These are phyloP conservation scores for Penicillium sp. DNA, from an alignment of 2,329 filamentous ascomycete genomes.

Conservation along the genomic window DNA sequence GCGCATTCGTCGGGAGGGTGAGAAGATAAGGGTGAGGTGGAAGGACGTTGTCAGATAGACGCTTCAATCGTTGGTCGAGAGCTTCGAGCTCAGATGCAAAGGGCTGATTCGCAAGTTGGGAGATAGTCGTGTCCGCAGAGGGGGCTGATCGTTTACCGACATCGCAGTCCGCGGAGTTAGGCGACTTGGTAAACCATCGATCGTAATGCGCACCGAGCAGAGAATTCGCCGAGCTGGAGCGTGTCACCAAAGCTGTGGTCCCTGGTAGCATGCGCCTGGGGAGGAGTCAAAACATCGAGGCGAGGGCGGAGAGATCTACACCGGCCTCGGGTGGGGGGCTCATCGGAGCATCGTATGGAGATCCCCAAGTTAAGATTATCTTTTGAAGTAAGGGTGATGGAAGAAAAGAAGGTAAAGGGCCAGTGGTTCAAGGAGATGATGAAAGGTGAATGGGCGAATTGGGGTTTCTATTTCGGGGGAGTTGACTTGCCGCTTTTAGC, in stretches of 20 bases:
- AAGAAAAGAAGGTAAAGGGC: not conserved
- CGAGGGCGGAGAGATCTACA: conserved; percentile 11
- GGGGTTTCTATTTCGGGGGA: conserved; percentile 9
- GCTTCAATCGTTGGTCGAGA: conserved; percentile 36
- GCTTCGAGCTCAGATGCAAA: conserved; percentile 25
- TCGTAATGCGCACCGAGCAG: conserved; percentile 5
- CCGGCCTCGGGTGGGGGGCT: conserved; percentile 12
- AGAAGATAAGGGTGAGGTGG: conserved; percentile 45
- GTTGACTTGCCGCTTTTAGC: conserved; percentile 13
- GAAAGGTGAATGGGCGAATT: conserved; percentile 2
- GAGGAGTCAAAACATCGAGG: conserved; percentile 20
- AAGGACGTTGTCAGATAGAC: conserved; percentile 40
- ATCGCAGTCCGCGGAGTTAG: conserved; percentile 33
- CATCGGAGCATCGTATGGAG: conserved; percentile 15
- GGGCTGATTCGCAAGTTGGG: conserved; percentile 20
- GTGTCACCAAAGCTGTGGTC: conserved; percentile 3
- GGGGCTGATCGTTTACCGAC: conserved; percentile 35
- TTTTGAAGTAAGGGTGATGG: not conserved
- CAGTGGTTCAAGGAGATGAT: not conserved
- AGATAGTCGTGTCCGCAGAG: conserved; percentile 24
- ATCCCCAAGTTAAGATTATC: not conserved
- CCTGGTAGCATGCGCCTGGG: conserved; percentile 9
- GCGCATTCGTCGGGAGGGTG: conserved; percentile 44
- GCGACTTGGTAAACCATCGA: conserved; percentile 15
- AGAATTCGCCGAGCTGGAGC: not conserved